Conservation (phyloP, 805 yeast species). For the Ogataea chonburiensis region DNA sequence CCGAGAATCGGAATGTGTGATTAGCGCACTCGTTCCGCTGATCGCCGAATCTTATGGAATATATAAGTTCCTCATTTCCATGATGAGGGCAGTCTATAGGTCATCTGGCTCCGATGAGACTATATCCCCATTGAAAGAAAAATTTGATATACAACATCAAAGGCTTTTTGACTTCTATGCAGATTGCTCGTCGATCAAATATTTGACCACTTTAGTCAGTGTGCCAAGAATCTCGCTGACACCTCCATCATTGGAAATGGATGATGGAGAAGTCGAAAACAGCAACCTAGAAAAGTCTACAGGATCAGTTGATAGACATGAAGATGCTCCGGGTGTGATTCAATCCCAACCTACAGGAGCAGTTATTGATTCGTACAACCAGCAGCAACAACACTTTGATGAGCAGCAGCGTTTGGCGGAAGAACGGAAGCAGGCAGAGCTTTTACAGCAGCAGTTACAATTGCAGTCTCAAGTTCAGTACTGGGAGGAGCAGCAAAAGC, state of each 20-base stretch:
- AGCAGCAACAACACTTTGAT: slow-evolving; percentile 5
- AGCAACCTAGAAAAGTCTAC: not conserved
- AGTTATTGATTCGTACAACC: slow-evolving; percentile 35
- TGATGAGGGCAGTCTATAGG: slow-evolving; percentile 84
- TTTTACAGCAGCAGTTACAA: slow-evolving; percentile 63
- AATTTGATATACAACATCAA: slow-evolving; percentile 69
- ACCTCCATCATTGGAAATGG: slow-evolving; percentile 56
- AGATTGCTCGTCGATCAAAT: slow-evolving; percentile 83
- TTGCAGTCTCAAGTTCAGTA: slow-evolving; percentile 70
- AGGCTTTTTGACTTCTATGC: slow-evolving; percentile 80
- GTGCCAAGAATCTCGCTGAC: slow-evolving; percentile 64
- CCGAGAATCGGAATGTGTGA: slow-evolving; percentile 66
- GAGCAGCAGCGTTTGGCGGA: slow-evolving; percentile 56
- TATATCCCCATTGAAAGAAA: slow-evolving; percentile 65
- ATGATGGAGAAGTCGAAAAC: slow-evolving; percentile 10
- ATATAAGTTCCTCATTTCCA: slow-evolving; percentile 81
- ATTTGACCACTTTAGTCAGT: slow-evolving; percentile 74
- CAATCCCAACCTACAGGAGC: slow-evolving; percentile 58
- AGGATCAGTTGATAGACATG: not conserved
- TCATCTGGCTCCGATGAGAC: slow-evolving; percentile 74
- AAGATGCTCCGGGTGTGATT: slow-evolving; percentile 20
- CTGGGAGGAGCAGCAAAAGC: slow-evolving; percentile 72
- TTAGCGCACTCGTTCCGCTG: slow-evolving; percentile 84
- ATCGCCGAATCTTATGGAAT: slow-evolving; percentile 92
- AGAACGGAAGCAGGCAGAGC: slow-evolving; percentile 62